Evolutionary conservation across 305 asterid genomes (phyloP).

Genomic region (Plantago lanceolata): DNA sequence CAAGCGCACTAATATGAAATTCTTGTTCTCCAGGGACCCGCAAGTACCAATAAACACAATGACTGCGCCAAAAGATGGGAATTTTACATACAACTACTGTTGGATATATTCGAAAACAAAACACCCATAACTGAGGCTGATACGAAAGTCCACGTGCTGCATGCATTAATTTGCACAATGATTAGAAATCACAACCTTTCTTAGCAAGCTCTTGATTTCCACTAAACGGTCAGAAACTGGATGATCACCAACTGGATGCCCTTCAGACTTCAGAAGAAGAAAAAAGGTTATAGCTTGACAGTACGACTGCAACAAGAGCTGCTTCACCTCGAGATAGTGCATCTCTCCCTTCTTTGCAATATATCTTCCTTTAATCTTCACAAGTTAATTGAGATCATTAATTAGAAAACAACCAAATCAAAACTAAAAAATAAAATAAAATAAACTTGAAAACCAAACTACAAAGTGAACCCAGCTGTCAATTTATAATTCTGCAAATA

Average conservation of each 20-base stretch:
- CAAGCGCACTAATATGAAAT: neutral
- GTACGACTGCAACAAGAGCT: conserved; percentile 67
- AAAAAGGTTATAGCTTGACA: conserved; percentile 90
- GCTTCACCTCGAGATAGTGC: conserved; percentile 78
- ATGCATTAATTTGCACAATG: conserved; percentile 21
- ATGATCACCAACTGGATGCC: conserved; percentile 85
- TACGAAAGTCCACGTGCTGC: neutral
- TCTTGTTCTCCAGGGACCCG: conserved; percentile 2
- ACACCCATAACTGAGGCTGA: neutral
- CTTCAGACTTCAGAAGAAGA: conserved; percentile 96
- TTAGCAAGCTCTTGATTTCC: conserved; percentile 76
- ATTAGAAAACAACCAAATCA: neutral
- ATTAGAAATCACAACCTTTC: conserved; percentile 55
- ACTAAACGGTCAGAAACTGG: conserved; percentile 86
- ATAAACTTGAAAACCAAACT: conserved; percentile 1
- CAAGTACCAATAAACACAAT: neutral
- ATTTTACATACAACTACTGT: neutral
- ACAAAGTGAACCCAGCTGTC: neutral
- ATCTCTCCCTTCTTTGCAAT: conserved; percentile 45
- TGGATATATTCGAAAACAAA: too few species aligned
- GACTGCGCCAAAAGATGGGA: neutral
- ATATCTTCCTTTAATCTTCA: conserved; percentile 53
- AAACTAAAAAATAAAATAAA: conserved; percentile 17
- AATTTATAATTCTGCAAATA: neutral
- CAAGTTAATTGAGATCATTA: conserved; percentile 25